Base-by-base conservation (phyloP, 176 grass and related monocot species). In the Saccharum spontaneum region DNA sequence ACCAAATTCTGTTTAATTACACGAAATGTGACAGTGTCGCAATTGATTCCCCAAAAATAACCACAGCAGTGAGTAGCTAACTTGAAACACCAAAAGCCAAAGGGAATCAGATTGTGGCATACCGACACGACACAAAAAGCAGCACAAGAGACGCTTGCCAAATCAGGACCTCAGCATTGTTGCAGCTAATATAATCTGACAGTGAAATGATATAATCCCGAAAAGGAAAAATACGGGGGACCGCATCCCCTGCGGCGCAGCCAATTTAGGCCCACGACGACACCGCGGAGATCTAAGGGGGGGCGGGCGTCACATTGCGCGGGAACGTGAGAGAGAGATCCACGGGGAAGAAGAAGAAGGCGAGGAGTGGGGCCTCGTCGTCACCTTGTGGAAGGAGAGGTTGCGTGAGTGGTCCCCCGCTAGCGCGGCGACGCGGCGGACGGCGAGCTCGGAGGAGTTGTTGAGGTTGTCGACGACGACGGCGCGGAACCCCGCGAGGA, bases 401-500 rank as follows among this genome's bases (percentile, higher is more conserved):
- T 83, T 90, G 40, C 86, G 83, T 1, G 75, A 82, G 75, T 73
- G 73, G 39, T 96, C 89, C 8, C 88, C 94, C 7, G 94, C 94
- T 62, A 96, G 91, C 26, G 86, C 74, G 6, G 81, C 74, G 84
- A 96, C 91, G 76, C 94, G 94, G 16, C 82, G 84, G 33, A 96
- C 50, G 43, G 94, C 91, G 55, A 91, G 77, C 59, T 89, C 83
- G 54, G 94, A 86, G 60, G 94, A 93, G 91, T 96, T 96, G 39
- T 96, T 85, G 78, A 96, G 94, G 84, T 89, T 96, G 57, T 96
- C 94, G 49, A 93, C 73, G 61, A 90, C 89, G 50, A 89, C 81
- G 73, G 88, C 91, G 89, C 72, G 84, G 86, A 88, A 91, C 0
- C 94, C 94, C 4, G 75, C 57, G 60, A 96, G 89, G 18, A 96